A percentile compares a stretch with the other conserved stretches of the same genome.
phyloP scores from a whole-genome alignment of 2,329 filamentous ascomycete genomes.

The Ophiostoma angusticollis region DNA sequence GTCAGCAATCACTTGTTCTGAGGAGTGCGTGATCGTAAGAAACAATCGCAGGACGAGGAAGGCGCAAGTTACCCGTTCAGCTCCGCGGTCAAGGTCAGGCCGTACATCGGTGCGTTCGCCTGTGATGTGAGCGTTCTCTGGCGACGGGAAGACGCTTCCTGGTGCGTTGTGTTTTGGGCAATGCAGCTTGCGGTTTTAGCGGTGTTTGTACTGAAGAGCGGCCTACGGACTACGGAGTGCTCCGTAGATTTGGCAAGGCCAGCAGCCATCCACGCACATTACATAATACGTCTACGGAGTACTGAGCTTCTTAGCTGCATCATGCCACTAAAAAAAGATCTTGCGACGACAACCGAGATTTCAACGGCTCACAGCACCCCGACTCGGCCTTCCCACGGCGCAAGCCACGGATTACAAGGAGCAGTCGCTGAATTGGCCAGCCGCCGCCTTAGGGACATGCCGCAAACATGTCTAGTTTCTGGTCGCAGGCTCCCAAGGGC shows the following conservation, averaged over 20 bases:
- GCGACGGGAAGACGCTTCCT: too few relatives aligned
- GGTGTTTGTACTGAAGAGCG: too few relatives aligned
- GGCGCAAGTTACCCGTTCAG: slow-evolving; percentile 45
- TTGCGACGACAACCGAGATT: slow-evolving; percentile 1
- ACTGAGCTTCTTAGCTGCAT: slow-evolving; percentile 10
- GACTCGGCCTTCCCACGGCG: background rate
- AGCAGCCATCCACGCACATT: too few relatives aligned
- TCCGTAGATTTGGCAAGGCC: too few relatives aligned
- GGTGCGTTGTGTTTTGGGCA: too few relatives aligned
- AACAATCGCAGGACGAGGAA: background rate
- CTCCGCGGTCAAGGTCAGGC: slow-evolving; percentile 54
- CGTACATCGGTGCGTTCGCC: slow-evolving; percentile 41
- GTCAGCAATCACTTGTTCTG: too few relatives aligned
- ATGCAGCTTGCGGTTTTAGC: too few relatives aligned
- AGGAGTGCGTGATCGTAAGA: too few relatives aligned
- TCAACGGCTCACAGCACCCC: background rate
- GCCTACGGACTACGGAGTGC: too few relatives aligned
- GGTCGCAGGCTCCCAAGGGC: slow-evolving; percentile 53
- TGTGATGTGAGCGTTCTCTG: too few relatives aligned
- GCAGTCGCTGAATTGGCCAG: background rate
- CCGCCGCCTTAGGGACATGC: slow-evolving; percentile 18
- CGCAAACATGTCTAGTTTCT: slow-evolving; percentile 51
- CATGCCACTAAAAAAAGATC: slow-evolving; percentile 7
- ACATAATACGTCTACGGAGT: background rate
- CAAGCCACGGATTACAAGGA: background rate